phyloP scores from a whole-genome alignment of 2,329 filamentous ascomycete genomes.

The Neurospora crassa region DNA sequence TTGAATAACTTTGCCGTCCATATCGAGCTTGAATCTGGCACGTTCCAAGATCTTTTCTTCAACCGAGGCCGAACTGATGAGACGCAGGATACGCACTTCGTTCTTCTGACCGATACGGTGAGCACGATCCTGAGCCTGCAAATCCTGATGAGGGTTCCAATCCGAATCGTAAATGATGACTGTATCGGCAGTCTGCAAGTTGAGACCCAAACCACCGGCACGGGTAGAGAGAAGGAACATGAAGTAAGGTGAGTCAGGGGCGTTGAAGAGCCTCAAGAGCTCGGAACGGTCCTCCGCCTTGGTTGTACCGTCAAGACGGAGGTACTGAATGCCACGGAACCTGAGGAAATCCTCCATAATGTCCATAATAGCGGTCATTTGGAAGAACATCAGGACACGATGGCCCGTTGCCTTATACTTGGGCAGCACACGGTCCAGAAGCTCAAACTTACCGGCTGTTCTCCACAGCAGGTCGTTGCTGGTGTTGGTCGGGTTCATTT shows the following conservation, averaged over 20 bases:
- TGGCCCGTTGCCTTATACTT: conserved; percentile 89
- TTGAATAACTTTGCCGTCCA: conserved; percentile 99
- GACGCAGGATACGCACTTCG: conserved; percentile 88
- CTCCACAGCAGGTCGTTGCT: conserved; percentile 95
- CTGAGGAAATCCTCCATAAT: conserved; percentile 99
- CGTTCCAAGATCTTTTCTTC: conserved; percentile 98
- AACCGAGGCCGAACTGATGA: conserved; percentile 94
- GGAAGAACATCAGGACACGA: conserved; percentile 98
- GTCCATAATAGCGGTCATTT: conserved; percentile 99
- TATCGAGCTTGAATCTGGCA: conserved; percentile 95
- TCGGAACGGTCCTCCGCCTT: conserved; percentile 97
- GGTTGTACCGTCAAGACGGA: conserved; percentile 91
- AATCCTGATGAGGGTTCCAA: conserved; percentile 98
- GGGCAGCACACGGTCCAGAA: conserved; percentile 82
- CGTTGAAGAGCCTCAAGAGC: conserved; percentile 80
- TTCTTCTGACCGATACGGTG: conserved; percentile 99
- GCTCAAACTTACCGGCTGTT: conserved; percentile 92
- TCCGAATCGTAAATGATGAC: conserved; percentile 99
- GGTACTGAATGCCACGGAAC: conserved; percentile 71
- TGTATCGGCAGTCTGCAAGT: conserved; percentile 93
- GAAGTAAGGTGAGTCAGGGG: conserved; percentile 83
- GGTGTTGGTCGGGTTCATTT: conserved; percentile 83
- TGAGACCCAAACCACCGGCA: conserved; percentile 94
- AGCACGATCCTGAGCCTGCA: conserved; percentile 98
- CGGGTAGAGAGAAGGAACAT: conserved; percentile 98